phyloP scores from a whole-genome alignment of 1,284 basidiomycete genomes.

The Ustilago shanxiensis region DNA sequence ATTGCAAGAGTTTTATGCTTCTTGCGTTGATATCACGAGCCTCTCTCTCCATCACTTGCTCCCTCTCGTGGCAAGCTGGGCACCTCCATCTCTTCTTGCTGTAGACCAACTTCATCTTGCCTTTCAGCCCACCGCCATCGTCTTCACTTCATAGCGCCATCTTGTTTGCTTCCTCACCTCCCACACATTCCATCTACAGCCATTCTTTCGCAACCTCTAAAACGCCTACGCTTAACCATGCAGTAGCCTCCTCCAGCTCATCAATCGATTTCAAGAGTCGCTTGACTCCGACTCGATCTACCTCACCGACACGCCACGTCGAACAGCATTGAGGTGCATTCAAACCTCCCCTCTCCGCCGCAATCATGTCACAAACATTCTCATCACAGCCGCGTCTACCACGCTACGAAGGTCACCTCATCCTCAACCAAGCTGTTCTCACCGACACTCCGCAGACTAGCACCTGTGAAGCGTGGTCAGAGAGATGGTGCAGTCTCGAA shows the following conservation, averaged over 20 bases:
- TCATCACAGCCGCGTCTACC: conserved; percentile 20
- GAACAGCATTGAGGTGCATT: too few species aligned
- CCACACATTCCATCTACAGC: too few species aligned
- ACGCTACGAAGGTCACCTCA: conserved; percentile 35
- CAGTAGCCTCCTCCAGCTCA: not conserved
- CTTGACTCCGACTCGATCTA: not conserved
- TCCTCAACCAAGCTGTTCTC: conserved; percentile 25
- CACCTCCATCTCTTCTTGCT: not conserved
- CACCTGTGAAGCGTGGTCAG: conserved; percentile 27
- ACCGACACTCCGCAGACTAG: conserved; percentile 23
- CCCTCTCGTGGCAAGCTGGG: not conserved
- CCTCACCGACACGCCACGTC: too few species aligned
- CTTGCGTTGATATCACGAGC: not conserved
- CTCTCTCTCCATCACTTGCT: not conserved
- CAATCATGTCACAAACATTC: conserved; percentile 5
- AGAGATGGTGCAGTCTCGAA: conserved; percentile 48
- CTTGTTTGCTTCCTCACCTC: too few species aligned
- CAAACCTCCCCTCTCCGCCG: not conserved
- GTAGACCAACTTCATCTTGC: not conserved
- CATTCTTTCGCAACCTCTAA: too few species aligned
- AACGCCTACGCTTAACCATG: too few species aligned
- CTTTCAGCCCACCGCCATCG: not conserved
- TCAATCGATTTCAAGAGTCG: not conserved
- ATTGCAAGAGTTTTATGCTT: not conserved
- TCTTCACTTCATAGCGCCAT: too few species aligned